These are phyloP conservation scores for Ophiostoma australiae DNA, from an alignment of 2,329 filamentous ascomycete genomes.

Conservation along the genomic window DNA sequence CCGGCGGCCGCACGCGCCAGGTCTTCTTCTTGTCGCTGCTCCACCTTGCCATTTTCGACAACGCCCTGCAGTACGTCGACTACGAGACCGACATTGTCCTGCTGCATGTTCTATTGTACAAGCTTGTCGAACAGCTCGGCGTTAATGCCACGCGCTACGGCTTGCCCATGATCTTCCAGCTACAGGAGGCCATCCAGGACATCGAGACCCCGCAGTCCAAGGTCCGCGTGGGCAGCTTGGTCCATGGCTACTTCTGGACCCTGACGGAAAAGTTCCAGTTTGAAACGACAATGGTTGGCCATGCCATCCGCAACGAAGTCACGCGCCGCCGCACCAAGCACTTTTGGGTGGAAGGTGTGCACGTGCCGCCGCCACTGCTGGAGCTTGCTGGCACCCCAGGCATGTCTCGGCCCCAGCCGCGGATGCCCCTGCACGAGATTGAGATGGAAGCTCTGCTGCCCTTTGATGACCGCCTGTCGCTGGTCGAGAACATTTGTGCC, in stretches of 20 bases:
- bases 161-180: constrained; percentile 79
- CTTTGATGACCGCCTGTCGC: constrained; percentile 65
- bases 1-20: constrained; percentile 42
- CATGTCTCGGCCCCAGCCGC: constrained; percentile 40
- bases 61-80: constrained; percentile 66
- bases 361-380: constrained; percentile 62
- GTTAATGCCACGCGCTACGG: constrained; percentile 76
- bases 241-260: constrained; percentile 84
- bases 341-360: constrained; percentile 73
- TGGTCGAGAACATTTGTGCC: constrained; percentile 69
- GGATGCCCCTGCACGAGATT: constrained; percentile 49
- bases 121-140: constrained; percentile 69
- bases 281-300: constrained; percentile 63
- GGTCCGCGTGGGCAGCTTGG: constrained; percentile 74
- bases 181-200: constrained; percentile 77
- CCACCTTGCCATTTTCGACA: constrained; percentile 86
- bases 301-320: constrained; percentile 71
- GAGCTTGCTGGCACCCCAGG: constrained; percentile 56
- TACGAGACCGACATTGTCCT: constrained; percentile 71
- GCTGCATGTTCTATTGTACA: constrained; percentile 70
- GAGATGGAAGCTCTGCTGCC: constrained; percentile 63
- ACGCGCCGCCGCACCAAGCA: constrained; percentile 65
- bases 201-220: constrained; percentile 64
- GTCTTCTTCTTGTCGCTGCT: constrained; percentile 76
- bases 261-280: constrained; percentile 73